A percentile compares a stretch with the other conserved stretches of the same genome.
phyloP scores from a whole-genome alignment of 2,329 filamentous ascomycete species.

The Colletotrichum sp. region DNA sequence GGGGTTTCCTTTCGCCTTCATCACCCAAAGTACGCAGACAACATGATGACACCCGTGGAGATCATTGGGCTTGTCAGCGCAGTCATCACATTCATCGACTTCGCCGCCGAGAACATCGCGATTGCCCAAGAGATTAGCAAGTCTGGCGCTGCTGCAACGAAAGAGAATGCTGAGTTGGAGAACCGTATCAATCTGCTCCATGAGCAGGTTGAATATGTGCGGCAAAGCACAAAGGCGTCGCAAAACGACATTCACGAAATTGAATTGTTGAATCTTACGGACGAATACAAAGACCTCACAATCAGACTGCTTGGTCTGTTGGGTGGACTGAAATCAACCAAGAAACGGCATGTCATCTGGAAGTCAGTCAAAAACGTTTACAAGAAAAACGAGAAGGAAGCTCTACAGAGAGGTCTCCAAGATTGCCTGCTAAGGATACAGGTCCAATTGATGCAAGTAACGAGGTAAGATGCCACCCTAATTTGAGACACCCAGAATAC shows the following conservation, averaged over 20 bases:
- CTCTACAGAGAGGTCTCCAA: background rate
- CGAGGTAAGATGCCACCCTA: background rate
- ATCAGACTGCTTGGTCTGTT: background rate
- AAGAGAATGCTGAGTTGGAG: background rate
- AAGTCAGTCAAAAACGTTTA: background rate
- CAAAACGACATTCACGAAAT: background rate
- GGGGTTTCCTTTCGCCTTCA: background rate
- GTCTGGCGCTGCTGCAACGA: background rate
- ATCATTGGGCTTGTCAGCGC: slow-evolving; percentile 4
- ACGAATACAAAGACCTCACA: background rate
- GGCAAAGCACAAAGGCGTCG: background rate
- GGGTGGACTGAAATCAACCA: background rate
- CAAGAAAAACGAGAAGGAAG: background rate
- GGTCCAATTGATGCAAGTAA: background rate
- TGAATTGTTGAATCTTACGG: background rate
- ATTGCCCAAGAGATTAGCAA: background rate
- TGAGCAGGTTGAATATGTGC: background rate
- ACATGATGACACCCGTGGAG: background rate
- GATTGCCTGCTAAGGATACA: background rate
- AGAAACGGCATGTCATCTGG: background rate
- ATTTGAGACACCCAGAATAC: too few species aligned
- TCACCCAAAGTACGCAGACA: background rate
- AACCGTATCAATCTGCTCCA: background rate
- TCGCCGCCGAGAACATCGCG: background rate
- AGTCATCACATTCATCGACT: background rate